Percentiles rank a stretch among this genome's conserved stretches.
Evolutionary conservation across 2,329 filamentous ascomycete species (phyloP).

Genomic region (Exophiala xenobiotica): DNA sequence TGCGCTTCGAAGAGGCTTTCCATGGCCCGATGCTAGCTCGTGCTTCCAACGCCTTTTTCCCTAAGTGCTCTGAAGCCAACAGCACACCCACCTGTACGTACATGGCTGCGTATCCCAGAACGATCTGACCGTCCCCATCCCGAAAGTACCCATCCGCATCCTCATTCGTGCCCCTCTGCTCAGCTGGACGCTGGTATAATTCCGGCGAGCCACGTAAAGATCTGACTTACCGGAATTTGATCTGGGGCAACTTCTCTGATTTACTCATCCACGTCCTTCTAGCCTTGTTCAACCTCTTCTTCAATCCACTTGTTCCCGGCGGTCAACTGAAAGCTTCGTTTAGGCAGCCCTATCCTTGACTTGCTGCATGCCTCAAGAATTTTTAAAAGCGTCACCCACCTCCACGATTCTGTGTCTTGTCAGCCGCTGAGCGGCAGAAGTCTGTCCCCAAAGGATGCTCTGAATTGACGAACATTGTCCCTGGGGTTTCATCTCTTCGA

Average conservation of each 20-base stretch:
- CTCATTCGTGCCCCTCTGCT: neutral
- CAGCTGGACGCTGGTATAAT: neutral
- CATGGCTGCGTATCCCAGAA: constrained; percentile 1
- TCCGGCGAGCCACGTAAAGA: neutral
- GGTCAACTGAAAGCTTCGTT: neutral
- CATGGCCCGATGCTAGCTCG: constrained; percentile 25
- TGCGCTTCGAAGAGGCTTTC: constrained; percentile 17
- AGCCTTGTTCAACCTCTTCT: neutral
- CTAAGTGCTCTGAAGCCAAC: constrained; percentile 5
- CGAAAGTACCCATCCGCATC: constrained; percentile 1
- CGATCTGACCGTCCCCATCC: constrained; percentile 1
- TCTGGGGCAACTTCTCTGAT: constrained; percentile 1
- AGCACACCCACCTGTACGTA: constrained; percentile 11
- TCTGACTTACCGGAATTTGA: neutral
- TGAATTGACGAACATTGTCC: neutral
- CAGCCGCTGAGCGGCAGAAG: neutral
- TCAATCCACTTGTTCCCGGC: neutral
- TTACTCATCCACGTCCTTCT: neutral
- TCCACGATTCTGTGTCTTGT: neutral
- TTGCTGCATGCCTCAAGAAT: neutral
- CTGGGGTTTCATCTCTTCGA: neutral
- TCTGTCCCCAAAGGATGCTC: neutral
- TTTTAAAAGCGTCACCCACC: neutral
- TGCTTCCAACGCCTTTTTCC: constrained; percentile 22
- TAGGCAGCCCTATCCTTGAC: neutral